A percentile compares a stretch with the other conserved stretches of the same genome.
phyloP scores from a whole-genome alignment of 345 rosid species.

The Salix caprea region DNA sequence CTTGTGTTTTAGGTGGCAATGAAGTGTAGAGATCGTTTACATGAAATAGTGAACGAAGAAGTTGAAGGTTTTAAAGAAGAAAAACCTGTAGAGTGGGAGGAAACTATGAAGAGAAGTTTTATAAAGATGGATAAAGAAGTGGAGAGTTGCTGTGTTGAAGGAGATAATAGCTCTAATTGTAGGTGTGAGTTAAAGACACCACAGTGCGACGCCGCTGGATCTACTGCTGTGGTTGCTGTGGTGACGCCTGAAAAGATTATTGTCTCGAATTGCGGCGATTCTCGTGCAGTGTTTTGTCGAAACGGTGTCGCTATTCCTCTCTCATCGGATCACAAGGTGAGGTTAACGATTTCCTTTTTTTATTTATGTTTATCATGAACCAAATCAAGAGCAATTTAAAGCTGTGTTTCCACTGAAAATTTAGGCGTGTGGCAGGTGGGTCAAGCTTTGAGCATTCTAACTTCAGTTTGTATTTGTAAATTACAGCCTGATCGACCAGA shows the following conservation, averaged over 20 bases:
- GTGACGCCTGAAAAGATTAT: slow-evolving; percentile 62
- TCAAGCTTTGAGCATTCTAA: neutral
- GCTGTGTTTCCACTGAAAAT: neutral
- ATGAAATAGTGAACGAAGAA: slow-evolving; percentile 53
- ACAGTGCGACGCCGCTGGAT: slow-evolving; percentile 83
- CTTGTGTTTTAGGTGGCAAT: slow-evolving; percentile 45
- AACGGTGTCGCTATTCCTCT: slow-evolving; percentile 69
- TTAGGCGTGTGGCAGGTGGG: neutral
- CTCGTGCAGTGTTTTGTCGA: slow-evolving; percentile 83
- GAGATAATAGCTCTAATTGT: slow-evolving; percentile 29
- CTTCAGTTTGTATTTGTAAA: neutral
- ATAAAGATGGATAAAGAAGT: slow-evolving; percentile 63
- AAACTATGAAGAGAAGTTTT: slow-evolving; percentile 52
- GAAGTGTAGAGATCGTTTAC: slow-evolving; percentile 56
- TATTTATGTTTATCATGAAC: neutral
- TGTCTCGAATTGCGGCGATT: slow-evolving; percentile 83
- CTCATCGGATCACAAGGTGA: slow-evolving; percentile 76
- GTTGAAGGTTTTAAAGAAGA: slow-evolving; percentile 12
- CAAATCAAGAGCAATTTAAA: neutral
- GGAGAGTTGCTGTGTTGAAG: slow-evolving; percentile 22
- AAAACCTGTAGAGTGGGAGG: slow-evolving; percentile 48
- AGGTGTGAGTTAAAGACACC: slow-evolving; percentile 74
- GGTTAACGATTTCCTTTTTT: neutral
- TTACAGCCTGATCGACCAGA: slow-evolving; percentile 85
- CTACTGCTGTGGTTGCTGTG: slow-evolving; percentile 72